A percentile compares a stretch with the other conserved stretches of the same genome.
Evolutionary conservation across 768 basidiomycete species (phyloP).

Genomic region (Paxillus ammoniavirescens): DNA sequence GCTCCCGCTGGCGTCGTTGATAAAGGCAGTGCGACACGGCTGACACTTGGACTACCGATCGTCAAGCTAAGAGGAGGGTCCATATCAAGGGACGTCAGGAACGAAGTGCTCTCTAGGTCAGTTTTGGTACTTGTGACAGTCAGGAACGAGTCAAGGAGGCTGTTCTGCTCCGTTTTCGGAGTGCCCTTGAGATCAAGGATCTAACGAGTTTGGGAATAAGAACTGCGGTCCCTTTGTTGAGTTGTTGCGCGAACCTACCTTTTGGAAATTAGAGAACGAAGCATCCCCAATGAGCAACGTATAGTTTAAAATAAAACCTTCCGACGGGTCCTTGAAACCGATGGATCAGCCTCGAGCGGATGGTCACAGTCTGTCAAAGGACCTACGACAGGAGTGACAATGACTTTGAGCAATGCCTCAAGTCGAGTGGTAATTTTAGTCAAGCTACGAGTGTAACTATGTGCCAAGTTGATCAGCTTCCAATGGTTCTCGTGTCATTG

Average conservation of each 20-base stretch:
- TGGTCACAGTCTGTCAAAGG: background rate
- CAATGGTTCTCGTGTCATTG: background rate
- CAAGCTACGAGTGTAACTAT: slow-evolving; percentile 79
- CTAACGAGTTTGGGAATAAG: slow-evolving; percentile 39
- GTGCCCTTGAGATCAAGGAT: slow-evolving; percentile 95
- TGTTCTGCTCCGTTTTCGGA: slow-evolving; percentile 80
- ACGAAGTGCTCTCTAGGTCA: slow-evolving; percentile 86
- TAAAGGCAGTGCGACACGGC: slow-evolving; percentile 55
- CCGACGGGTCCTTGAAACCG: slow-evolving; percentile 73
- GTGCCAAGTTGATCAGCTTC: slow-evolving; percentile 13
- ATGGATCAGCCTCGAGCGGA: background rate
- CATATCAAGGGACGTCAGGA: slow-evolving; percentile 95
- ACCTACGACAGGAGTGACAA: slow-evolving; percentile 87
- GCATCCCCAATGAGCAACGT: slow-evolving; percentile 92
- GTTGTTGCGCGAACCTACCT: slow-evolving; percentile 47
- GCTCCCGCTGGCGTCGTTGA: slow-evolving; percentile 32
- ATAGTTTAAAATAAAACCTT: slow-evolving; percentile 95
- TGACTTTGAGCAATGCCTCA: slow-evolving; percentile 93
- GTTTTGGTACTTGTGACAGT: slow-evolving; percentile 90
- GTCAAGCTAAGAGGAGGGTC: slow-evolving; percentile 68
- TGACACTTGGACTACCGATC: slow-evolving; percentile 63
- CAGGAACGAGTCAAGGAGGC: slow-evolving; percentile 87
- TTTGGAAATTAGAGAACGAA: slow-evolving; percentile 97
- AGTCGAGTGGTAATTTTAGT: slow-evolving; percentile 77
- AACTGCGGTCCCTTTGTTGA: slow-evolving; percentile 8